A percentile compares a stretch with the other conserved stretches of the same genome.
phyloP scores from a whole-genome alignment of 306 rosid genomes.

The Pachyrhizus erosus region DNA sequence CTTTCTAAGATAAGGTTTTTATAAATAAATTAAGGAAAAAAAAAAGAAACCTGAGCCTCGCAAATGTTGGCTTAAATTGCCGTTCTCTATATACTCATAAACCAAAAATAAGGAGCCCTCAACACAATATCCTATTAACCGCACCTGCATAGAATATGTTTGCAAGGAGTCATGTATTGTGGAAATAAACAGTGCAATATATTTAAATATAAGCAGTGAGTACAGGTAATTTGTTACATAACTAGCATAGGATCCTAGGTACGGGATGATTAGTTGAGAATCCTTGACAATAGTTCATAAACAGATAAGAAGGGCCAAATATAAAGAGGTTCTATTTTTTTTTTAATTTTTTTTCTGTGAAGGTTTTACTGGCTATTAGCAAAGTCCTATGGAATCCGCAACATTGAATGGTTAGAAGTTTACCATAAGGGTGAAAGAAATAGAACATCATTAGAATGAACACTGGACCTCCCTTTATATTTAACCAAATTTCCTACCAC shows the following conservation, averaged over 20 bases:
- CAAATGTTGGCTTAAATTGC: slow-evolving; percentile 73
- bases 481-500: background rate
- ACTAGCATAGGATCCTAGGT: background rate
- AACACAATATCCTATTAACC: slow-evolving; percentile 78
- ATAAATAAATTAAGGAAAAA: background rate
- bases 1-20: background rate
- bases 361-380: too few species aligned
- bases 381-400: too few species aligned
- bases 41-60: slow-evolving; percentile 52
- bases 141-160: slow-evolving; percentile 53
- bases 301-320: too few species aligned
- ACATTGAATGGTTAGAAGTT: slow-evolving; percentile 1
- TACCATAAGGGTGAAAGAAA: too few species aligned
- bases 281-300: too few species aligned
- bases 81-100: slow-evolving; percentile 77
- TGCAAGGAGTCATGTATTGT: slow-evolving; percentile 34
- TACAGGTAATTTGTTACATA: slow-evolving; percentile 25
- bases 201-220: background rate
- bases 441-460: background rate
- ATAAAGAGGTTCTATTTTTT: too few species aligned
- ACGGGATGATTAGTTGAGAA: background rate
- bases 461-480: background rate
- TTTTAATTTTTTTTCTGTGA: too few species aligned
- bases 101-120: slow-evolving; percentile 77
- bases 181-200: background rate